phyloP scores from a whole-genome alignment of 129 eudicot genomes.

The Erigeron canadensis region DNA sequence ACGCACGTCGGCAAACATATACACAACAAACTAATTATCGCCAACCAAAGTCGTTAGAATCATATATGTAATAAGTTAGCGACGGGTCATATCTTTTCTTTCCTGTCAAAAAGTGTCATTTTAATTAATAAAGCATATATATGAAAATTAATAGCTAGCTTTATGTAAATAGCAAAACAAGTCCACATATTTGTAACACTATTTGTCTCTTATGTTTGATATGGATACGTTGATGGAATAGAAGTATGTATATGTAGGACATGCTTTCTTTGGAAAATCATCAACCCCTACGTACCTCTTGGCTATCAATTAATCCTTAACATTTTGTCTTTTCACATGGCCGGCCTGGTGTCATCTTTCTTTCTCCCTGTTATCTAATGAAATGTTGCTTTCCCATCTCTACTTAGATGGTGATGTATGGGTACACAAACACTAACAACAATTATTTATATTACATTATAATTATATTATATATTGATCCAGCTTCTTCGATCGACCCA shows the following conservation, averaged over 20 bases:
- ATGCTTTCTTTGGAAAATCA: conserved; percentile 36
- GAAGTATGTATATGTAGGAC: conserved; percentile 36
- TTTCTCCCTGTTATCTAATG: conserved; percentile 30
- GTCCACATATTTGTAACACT: conserved; percentile 27
- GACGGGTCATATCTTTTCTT: too few species aligned
- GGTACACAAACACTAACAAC: conserved; percentile 40
- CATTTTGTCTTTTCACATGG: conserved; percentile 43
- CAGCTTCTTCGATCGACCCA: too few species aligned
- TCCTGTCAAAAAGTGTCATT: background rate
- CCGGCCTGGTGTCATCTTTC: conserved; percentile 34
- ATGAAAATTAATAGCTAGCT: background rate
- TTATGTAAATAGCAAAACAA: conserved; percentile 5
- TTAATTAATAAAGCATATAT: background rate
- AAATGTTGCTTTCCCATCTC: conserved; percentile 39
- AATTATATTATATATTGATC: conserved; percentile 30
- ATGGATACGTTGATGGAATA: conserved; percentile 36
- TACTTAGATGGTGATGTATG: conserved; percentile 41
- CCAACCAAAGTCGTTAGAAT: too few species aligned
- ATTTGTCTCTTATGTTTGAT: conserved; percentile 34
- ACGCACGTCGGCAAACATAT: too few species aligned
- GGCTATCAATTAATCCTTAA: conserved; percentile 44
- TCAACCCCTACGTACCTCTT: conserved; percentile 32
- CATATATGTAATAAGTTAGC: too few species aligned
- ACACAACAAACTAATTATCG: too few species aligned
- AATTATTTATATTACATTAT: conserved; percentile 32